Conservation (phyloP, 2,329 filamentous ascomycete species). For the Epichloe baconii region DNA sequence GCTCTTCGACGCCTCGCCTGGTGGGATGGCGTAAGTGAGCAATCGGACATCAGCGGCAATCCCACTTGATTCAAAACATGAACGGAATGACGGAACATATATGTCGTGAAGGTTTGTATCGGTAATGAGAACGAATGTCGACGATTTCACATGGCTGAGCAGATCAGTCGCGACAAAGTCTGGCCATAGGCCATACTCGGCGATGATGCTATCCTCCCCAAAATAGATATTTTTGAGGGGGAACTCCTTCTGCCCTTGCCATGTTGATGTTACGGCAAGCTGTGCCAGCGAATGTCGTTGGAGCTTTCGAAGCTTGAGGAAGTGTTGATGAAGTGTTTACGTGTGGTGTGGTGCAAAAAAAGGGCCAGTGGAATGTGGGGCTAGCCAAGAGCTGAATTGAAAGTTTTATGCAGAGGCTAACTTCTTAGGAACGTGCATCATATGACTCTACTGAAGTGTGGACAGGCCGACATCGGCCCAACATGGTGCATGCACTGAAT, state of each 20-base stretch:
- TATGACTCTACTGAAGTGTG: slow-evolving; percentile 5
- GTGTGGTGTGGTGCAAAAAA: not conserved
- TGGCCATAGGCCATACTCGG: slow-evolving; percentile 84
- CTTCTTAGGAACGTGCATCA: not conserved
- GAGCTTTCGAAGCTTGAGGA: not conserved
- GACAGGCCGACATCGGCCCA: slow-evolving; percentile 4
- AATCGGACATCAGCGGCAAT: slow-evolving; percentile 42
- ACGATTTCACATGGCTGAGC: slow-evolving; percentile 61
- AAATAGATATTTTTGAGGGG: slow-evolving; percentile 57
- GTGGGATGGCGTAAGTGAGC: slow-evolving; percentile 74
- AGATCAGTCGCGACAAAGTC: slow-evolving; percentile 72
- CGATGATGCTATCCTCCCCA: slow-evolving; percentile 80
- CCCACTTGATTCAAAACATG: slow-evolving; percentile 20
- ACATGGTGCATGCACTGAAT: not conserved
- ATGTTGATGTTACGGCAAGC: slow-evolving; percentile 9
- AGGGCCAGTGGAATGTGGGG: not conserved
- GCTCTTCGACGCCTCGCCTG: slow-evolving; percentile 88
- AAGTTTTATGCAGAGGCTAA: not conserved
- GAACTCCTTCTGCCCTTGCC: slow-evolving; percentile 12
- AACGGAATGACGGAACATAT: slow-evolving; percentile 67
- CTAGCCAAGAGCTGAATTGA: not conserved
- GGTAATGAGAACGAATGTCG: slow-evolving; percentile 92
- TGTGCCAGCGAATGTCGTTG: not conserved
- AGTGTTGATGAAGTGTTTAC: not conserved
- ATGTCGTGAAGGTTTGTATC: slow-evolving; percentile 78